Base-by-base conservation (phyloP, 225 moss, liverwort and hornwort species). In the Neckera pumila region DNA sequence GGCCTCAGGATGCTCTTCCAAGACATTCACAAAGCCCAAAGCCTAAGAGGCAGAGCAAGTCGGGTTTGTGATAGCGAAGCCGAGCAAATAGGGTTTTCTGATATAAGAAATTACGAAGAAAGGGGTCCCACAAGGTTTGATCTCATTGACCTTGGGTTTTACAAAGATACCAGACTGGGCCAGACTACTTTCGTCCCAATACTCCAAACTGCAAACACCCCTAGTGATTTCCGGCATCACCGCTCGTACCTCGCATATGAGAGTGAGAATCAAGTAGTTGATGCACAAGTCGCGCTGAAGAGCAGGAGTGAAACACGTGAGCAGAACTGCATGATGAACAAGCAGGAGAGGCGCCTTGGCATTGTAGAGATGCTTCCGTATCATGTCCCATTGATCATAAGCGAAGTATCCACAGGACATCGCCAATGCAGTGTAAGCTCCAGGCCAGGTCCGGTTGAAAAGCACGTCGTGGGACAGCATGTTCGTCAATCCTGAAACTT, bases 201-300 rank as follows among this genome's bases (percentile, higher is more conserved):
- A 63, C 22, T 76, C 67, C 80, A n/a, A 36, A 51, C 31, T 31
- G 28, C 30, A 85, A 62, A 66, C 19, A 67, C 15, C 21, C 43
- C 34, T 43, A 28, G 18, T 43, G 17, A 31, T 64, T 84, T 14
- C 65, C 47, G 45, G 49, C 10, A 75, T 15, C 21, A 56, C 5
- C 28, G 43, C 58, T 42, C 59, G 58, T 88, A 95, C 98, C 98
- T 98, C 98, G 84, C 97, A 98, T 70, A 96, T 83, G 76, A 98
- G 94, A 59, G 96, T 98, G 79, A 97, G 95, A 81, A 96, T 92
- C 93, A 98, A 90, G 91, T 98, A 98, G 87, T 97, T 98, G 90
- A 96, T 92, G 84, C 95, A 96, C 80, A 80, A 89, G 53, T 92
- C 79, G 43, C 89, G 94, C 70, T 89, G 87, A 57, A 98, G 95